Conservation (phyloP, 768 basidiomycete genomes). For the Candolleomyces eurysporus region DNA sequence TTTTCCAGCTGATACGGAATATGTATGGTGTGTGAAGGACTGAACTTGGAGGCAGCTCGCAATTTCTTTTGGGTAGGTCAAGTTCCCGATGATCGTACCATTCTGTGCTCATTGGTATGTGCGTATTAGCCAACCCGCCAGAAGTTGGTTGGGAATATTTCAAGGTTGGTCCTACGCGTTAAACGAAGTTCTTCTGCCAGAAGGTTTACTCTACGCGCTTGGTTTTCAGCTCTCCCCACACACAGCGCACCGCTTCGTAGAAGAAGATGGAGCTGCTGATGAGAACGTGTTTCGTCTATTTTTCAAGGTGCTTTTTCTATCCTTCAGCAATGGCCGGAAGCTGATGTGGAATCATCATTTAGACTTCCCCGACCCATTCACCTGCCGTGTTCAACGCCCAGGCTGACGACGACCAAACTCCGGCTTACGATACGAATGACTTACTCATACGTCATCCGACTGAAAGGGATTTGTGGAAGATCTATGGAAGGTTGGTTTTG, state of each 20-base stretch:
- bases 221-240: conserved; percentile 2
- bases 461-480: conserved; percentile 30
- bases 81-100: neutral
- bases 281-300: conserved; percentile 3
- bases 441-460: conserved; percentile 40
- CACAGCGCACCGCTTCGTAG: conserved; percentile 6
- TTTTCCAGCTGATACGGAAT: neutral
- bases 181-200: no score
- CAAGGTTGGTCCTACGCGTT: neutral
- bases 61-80: conserved; percentile 11
- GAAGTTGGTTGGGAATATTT: conserved; percentile 14
- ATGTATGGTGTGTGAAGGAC: conserved; percentile 14
- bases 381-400: conserved; percentile 30
- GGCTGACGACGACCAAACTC: conserved; percentile 21
- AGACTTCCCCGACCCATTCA: conserved; percentile 14
- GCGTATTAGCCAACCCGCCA: conserved; percentile 10
- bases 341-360: neutral
- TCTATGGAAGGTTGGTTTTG: conserved; percentile 31
- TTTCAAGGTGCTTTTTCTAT: conserved; percentile 3
- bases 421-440: conserved; percentile 39
- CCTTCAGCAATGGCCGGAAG: neutral
- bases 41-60: conserved; percentile 15
- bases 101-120: neutral
- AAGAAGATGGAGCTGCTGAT: neutral
- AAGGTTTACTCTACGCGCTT: neutral